Evolutionary conservation across 2,329 filamentous ascomycete species (phyloP), one percentile per base, ranked within the genome.

Genomic region (Venturia asperata): DNA sequence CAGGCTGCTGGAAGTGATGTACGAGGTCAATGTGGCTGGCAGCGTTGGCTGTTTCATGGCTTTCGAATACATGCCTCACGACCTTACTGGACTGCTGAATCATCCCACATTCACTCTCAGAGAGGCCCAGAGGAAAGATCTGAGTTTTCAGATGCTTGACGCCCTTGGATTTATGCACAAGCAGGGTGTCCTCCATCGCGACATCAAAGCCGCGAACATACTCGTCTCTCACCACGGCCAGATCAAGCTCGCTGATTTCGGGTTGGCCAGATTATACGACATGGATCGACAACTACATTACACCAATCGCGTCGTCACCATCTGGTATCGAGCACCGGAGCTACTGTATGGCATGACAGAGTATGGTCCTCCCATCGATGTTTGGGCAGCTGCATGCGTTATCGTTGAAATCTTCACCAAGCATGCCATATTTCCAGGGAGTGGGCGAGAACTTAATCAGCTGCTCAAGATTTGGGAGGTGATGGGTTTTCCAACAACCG

Each of bases 171-270:
- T 97, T 73, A 85, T 99, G 1, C 94, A 99, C 74, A 87, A 88
- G 60, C 85, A 92, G 43, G 92, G 94, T n/a, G 93, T 99, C 15
- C 81, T 99, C 3, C 94, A 99, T 76, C 89, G 94, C 67, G 94
- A 99, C 72, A 97, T 99, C 78, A 99, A 99, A 77, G 94, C 94
- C 1, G 94, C 94, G 66, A 99, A 99, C 72, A 97, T 97, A 66
- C 82, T 99, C 27, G 90, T 99, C 66, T 96, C 91, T 77, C 95
- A 87, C 69, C 87, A 89, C 11, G 94, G 94, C 5, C 84, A 92
- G 66, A 79, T 99, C 65, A 99, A 97, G 75, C 84, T 96, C 67
- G 94, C 94, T 39, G 94, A 99, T 75, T 99, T 99, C 75, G 94
- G 94, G 24, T 84, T 99, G 17, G 94, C 94, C 15, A 88, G 95